Evolutionary conservation across 352 stramenopile genomes (phyloP).

Genomic region (Pythium grandisporangium): DNA sequence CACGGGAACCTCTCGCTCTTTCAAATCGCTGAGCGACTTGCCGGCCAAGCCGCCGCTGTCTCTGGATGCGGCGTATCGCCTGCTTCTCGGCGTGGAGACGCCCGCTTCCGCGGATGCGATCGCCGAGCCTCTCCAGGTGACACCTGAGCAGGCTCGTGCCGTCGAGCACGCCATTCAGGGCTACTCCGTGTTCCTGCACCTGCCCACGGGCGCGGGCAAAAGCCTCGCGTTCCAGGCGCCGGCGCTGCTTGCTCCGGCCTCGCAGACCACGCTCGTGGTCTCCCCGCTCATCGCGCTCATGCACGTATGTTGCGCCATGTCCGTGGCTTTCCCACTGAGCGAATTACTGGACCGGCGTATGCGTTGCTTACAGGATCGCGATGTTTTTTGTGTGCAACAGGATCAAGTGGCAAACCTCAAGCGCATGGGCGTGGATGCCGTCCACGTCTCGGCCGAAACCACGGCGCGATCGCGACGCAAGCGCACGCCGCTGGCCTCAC

Average conservation of each 20-base stretch:
- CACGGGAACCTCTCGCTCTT: no score
- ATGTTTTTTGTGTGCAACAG: no score
- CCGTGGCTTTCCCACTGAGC: no score
- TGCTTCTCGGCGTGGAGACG: constrained; percentile 23
- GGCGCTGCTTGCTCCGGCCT: constrained; percentile 28
- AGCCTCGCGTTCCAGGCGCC: constrained; percentile 73
- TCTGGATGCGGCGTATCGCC: constrained; percentile 20
- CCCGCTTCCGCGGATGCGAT: no score
- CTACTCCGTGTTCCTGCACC: constrained; percentile 65
- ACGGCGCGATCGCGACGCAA: constrained; percentile 12
- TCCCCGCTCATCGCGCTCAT: constrained; percentile 72
- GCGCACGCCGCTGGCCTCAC: constrained; percentile 15
- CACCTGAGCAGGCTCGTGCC: constrained; percentile 30
- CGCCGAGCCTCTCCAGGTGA: constrained; percentile 18
- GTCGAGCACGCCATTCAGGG: constrained; percentile 29
- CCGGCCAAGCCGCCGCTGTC: background rate
- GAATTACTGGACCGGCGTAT: no score
- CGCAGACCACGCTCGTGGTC: constrained; percentile 49
- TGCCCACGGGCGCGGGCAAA: constrained; percentile 73
- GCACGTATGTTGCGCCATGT: constrained; percentile 43
- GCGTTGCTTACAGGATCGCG: no score
- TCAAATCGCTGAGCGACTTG: no score
- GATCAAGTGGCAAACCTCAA: constrained; percentile 63
- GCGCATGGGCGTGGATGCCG: constrained; percentile 39
- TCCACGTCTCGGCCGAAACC: constrained; percentile 30